phyloP scores from a whole-genome alignment of 78 protist genomes.

The Parvularia atlantis region DNA sequence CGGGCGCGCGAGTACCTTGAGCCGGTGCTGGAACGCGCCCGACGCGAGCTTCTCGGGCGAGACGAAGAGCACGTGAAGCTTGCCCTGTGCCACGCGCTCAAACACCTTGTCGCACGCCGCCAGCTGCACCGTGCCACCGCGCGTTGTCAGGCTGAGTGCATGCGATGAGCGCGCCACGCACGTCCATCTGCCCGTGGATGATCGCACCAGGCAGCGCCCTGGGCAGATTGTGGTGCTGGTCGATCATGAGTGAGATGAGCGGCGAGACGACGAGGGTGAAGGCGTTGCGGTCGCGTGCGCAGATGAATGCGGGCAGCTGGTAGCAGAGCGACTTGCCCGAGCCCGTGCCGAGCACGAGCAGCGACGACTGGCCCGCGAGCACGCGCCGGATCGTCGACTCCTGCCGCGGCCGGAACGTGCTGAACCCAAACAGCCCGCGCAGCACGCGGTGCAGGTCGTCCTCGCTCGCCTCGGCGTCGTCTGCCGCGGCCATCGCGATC shows the following conservation, averaged over 20 bases:
- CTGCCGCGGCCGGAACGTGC: conserved; percentile 51
- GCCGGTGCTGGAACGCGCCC: not conserved
- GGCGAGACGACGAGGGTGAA: conserved; percentile 56
- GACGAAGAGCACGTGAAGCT: conserved; percentile 14
- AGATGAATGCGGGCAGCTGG: conserved; percentile 57
- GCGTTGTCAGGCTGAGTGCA: not conserved
- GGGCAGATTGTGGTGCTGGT: conserved; percentile 30
- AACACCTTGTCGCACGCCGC: not conserved
- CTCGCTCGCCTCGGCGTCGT: too few relatives aligned
- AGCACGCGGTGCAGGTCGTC: too few relatives aligned
- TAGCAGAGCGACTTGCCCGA: conserved; percentile 71
- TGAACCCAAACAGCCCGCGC: conserved; percentile 1
- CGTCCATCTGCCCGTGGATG: not conserved
- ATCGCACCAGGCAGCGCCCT: not conserved
- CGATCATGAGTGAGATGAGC: conserved; percentile 54
- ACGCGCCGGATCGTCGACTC: conserved; percentile 35
- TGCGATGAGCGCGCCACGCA: too few relatives aligned
- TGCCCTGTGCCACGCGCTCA: not conserved
- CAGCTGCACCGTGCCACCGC: too few relatives aligned
- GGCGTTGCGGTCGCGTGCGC: not conserved
- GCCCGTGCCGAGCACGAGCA: conserved; percentile 71
- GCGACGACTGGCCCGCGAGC: conserved; percentile 31
- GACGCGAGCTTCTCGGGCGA: conserved; percentile 38
- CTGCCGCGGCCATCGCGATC: too few relatives aligned
- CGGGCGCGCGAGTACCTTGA: not conserved